A percentile compares a stretch with the other conserved stretches of the same genome.
phyloP scores from a whole-genome alignment of 139 green algal genomes.

The Chlamydomonas schloesseri region DNA sequence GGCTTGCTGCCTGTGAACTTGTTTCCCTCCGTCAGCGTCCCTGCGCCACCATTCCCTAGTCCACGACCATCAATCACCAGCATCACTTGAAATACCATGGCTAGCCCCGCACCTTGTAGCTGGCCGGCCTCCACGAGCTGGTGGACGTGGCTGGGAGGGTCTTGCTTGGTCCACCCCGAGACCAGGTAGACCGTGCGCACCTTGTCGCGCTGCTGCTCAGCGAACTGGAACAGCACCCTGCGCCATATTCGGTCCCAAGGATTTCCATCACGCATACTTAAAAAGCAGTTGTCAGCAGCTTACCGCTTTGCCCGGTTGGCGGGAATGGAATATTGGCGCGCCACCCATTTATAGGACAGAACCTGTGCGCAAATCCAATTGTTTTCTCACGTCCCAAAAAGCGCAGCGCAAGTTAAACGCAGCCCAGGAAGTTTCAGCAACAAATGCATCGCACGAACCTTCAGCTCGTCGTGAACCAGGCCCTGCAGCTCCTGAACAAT shows the following conservation, averaged over 20 bases:
- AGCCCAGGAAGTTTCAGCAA: too few relatives aligned
- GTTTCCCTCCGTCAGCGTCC: too few relatives aligned
- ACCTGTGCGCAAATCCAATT: too few relatives aligned
- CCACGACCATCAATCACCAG: too few relatives aligned
- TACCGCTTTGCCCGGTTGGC: constrained; percentile 38
- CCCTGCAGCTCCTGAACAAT: constrained; percentile 23
- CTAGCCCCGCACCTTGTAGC: constrained; percentile 1
- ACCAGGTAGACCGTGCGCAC: constrained; percentile 34
- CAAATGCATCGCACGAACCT: background rate
- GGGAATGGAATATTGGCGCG: constrained; percentile 35
- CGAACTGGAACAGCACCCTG: constrained; percentile 42
- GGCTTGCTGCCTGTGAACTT: too few relatives aligned
- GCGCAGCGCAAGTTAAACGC: too few relatives aligned
- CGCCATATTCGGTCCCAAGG: background rate
- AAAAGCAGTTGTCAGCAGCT: too few relatives aligned
- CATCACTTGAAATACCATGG: too few relatives aligned
- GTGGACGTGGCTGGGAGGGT: constrained; percentile 22
- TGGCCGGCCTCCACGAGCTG: constrained; percentile 22
- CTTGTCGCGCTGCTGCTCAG: constrained; percentile 36
- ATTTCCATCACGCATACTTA: background rate
- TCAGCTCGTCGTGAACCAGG: constrained; percentile 26
- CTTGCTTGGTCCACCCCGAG: constrained; percentile 27
- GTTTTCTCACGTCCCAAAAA: too few relatives aligned
- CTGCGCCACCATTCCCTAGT: too few relatives aligned
- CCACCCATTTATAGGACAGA: constrained; percentile 41